Conservation (phyloP, 192 early-diverging fungal genomes). For the Coemansia interrupta region DNA sequence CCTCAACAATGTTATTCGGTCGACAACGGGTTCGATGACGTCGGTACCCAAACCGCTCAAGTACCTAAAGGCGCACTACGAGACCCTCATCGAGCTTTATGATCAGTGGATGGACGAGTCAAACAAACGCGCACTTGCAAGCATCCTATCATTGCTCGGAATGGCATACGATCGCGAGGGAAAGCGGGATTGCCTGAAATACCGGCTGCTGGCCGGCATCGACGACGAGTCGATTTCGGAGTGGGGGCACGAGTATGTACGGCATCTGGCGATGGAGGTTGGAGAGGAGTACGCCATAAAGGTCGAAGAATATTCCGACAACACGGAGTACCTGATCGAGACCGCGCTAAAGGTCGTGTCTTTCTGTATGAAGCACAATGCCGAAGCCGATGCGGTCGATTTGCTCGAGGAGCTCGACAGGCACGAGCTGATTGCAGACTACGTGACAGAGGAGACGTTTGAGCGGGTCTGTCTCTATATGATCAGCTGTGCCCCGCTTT, state of each 20-base stretch:
- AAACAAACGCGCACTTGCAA: conserved; percentile 83
- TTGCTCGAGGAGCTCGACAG: conserved; percentile 86
- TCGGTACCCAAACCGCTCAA: conserved; percentile 99
- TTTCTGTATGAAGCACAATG: conserved; percentile 95
- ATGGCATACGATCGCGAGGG: conserved; percentile 93
- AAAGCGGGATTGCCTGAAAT: conserved; percentile 80
- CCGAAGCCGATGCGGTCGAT: conserved; percentile 97
- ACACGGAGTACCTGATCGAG: conserved; percentile 60
- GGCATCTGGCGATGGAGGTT: conserved; percentile 90
- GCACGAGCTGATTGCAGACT: conserved; percentile 72
- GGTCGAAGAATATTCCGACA: conserved; percentile 58
- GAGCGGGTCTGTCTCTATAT: conserved; percentile 94
- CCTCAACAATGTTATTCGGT: conserved; percentile 85
- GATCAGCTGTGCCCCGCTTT: conserved; percentile 85
- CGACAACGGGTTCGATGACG: conserved; percentile 96
- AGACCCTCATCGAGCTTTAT: conserved; percentile 63
- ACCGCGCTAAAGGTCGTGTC: conserved; percentile 85
- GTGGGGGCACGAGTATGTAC: conserved; percentile 99
- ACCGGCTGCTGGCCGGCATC: conserved; percentile 75
- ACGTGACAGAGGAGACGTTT: conserved; percentile 91
- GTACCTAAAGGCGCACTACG: conserved; percentile 86
- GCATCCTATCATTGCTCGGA: conserved; percentile 92
- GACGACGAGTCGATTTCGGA: conserved; percentile 72
- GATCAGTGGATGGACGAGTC: conserved; percentile 66
- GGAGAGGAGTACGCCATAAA: conserved; percentile 75